Evolutionary conservation across 2,329 filamentous ascomycete species (phyloP).

Genomic region (Stagonosporopsis chrysanthemi): DNA sequence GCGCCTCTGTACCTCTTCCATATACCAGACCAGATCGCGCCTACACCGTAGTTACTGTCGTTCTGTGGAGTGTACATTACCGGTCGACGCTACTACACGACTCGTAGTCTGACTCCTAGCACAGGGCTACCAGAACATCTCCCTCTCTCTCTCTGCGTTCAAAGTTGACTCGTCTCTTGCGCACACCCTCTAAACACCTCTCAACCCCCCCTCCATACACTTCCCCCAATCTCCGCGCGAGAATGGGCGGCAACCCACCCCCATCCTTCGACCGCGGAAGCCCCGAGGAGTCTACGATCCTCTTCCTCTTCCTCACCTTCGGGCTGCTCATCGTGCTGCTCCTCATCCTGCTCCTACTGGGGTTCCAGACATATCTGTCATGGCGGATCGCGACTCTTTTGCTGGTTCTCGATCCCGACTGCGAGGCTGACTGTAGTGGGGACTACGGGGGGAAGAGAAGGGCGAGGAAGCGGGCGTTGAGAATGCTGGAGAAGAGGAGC

Average conservation of each 20-base stretch:
- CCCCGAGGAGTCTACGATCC: conserved; percentile 22
- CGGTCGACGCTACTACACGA: too few species aligned
- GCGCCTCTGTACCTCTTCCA: neutral
- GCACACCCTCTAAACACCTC: too few species aligned
- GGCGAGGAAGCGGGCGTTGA: conserved; percentile 9
- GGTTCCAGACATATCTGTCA: conserved; percentile 35
- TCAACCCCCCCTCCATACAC: too few species aligned
- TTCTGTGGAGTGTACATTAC: too few species aligned
- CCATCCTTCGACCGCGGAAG: neutral
- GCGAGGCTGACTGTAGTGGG: neutral
- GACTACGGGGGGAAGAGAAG: neutral
- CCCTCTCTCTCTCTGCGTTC: too few species aligned
- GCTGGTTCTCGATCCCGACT: too few species aligned
- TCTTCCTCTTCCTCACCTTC: conserved; percentile 39
- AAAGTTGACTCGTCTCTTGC: too few species aligned
- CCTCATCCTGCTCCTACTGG: conserved; percentile 27
- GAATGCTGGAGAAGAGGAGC: conserved; percentile 13
- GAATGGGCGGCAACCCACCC: neutral
- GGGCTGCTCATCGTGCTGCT: conserved; percentile 35
- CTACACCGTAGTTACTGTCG: too few species aligned
- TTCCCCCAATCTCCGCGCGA: neutral
- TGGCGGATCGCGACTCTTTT: conserved; percentile 32
- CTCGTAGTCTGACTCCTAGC: too few species aligned
- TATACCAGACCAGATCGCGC: too few species aligned
- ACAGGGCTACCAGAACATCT: too few species aligned